Percentiles rank a stretch among this genome's conserved stretches.
phyloP scores from a whole-genome alignment of 1,284 basidiomycete genomes.

The Coniferiporia weirii region DNA sequence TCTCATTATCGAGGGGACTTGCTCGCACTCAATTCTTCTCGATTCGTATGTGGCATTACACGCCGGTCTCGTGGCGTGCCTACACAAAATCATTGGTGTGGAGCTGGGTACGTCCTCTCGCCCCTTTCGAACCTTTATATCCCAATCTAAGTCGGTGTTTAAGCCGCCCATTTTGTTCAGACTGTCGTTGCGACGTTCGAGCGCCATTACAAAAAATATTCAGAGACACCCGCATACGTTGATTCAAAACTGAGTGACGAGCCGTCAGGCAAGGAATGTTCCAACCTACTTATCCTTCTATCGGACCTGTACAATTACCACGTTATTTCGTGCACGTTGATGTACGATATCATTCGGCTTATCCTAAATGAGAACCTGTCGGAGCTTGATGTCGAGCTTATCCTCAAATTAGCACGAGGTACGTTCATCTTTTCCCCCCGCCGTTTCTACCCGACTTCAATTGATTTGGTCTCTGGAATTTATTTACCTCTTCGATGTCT shows the following conservation, averaged over 20 bases:
- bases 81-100: conserved; percentile 83
- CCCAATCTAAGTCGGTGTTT: conserved; percentile 18
- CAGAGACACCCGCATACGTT: conserved; percentile 18
- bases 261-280: conserved; percentile 75
- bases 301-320: conserved; percentile 96
- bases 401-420: conserved; percentile 87
- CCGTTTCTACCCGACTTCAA: neutral
- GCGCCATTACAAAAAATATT: conserved; percentile 37
- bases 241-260: conserved; percentile 26
- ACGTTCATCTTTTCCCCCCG: conserved; percentile 27
- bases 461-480: neutral
- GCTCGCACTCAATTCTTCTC: conserved; percentile 76
- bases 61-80: conserved; percentile 80
- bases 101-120: conserved; percentile 70
- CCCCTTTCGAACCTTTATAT: neutral
- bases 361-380: conserved; percentile 64
- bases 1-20: conserved; percentile 80
- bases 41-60: conserved; percentile 92
- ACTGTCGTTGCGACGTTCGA: conserved; percentile 64
- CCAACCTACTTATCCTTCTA: conserved; percentile 84
- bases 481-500: neutral
- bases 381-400: conserved; percentile 81
- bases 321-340: conserved; percentile 80
- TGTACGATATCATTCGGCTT: conserved; percentile 86
- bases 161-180: conserved; percentile 78